Conservation (phyloP, 164 flowering plant species). For the Dillenia turbinata region DNA sequence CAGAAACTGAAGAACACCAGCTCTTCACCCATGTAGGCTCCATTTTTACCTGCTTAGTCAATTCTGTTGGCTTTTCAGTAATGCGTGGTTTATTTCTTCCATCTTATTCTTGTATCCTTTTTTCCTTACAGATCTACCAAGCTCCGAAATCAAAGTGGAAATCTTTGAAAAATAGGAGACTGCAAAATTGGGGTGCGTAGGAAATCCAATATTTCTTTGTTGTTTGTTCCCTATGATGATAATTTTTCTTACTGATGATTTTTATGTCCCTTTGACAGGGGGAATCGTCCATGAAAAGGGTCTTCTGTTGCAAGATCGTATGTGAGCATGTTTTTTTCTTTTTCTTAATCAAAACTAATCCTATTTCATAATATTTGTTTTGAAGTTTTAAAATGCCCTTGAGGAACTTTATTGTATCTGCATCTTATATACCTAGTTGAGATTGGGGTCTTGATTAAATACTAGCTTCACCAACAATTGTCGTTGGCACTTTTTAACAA, state of each 20-base stretch:
- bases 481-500: no score
- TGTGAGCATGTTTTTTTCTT: slow-evolving; percentile 19
- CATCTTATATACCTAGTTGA: no score
- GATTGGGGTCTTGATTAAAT: no score
- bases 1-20: slow-evolving; percentile 41
- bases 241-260: background rate
- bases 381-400: no score
- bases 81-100: background rate
- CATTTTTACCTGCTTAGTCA: background rate
- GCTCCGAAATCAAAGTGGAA: slow-evolving; percentile 84
- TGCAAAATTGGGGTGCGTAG: slow-evolving; percentile 84
- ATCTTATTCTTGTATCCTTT: background rate
- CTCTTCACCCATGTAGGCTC: slow-evolving; percentile 46
- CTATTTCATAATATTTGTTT: background rate
- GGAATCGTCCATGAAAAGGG: slow-evolving; percentile 95
- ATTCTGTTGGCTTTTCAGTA: background rate
- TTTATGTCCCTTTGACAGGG: slow-evolving; percentile 35
- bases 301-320: slow-evolving; percentile 72
- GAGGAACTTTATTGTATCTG: no score
- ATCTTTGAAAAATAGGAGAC: slow-evolving; percentile 72
- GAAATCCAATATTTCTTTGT: no score
- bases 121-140: slow-evolving; percentile 42
- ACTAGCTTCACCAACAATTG: no score
- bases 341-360: no score
- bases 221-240: background rate